Percentiles rank a stretch among this genome's conserved stretches.
These are phyloP conservation scores for Fusarium scirpi DNA, from an alignment of 2,329 filamentous ascomycete species.

Conservation along the genomic window DNA sequence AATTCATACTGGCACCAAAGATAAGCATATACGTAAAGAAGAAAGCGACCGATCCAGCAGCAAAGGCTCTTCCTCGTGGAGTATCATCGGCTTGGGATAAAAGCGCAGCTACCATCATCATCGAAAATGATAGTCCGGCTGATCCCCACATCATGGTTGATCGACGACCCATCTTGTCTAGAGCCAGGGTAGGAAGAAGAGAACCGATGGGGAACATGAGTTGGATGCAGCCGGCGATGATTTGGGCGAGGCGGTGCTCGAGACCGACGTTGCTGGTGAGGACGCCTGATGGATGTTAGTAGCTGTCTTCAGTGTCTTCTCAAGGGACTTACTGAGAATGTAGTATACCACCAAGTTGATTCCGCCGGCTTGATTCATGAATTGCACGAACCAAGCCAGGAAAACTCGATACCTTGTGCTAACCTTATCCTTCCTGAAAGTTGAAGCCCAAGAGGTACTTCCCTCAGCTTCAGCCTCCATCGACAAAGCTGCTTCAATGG, in stretches of 20 bases:
- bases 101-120: slow-evolving; percentile 42
- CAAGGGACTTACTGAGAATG: slow-evolving; percentile 42
- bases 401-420: slow-evolving; percentile 33
- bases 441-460: slow-evolving; percentile 53
- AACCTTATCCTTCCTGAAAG: slow-evolving; percentile 45
- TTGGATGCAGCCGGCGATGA: slow-evolving; percentile 54
- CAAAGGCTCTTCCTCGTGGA: slow-evolving; percentile 24
- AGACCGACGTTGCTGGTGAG: slow-evolving; percentile 51
- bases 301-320: fast-evolving
- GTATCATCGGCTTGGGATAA: slow-evolving; percentile 33
- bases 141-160: slow-evolving; percentile 59
- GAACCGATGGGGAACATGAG: slow-evolving; percentile 56
- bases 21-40: slow-evolving; percentile 41
- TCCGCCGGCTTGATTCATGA: slow-evolving; percentile 59
- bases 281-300: neutral
- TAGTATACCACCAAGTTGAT: slow-evolving; percentile 60
- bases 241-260: slow-evolving; percentile 44
- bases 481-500: slow-evolving; percentile 58
- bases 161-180: slow-evolving; percentile 55
- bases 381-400: slow-evolving; percentile 37
- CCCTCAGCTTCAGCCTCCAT: slow-evolving; percentile 49
- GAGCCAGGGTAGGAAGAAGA: slow-evolving; percentile 50
- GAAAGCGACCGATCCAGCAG: slow-evolving; percentile 31
- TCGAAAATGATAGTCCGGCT: slow-evolving; percentile 40
- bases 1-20: slow-evolving; percentile 40